Conservation (phyloP, 768 basidiomycete genomes). For the Galerina sulciceps region DNA sequence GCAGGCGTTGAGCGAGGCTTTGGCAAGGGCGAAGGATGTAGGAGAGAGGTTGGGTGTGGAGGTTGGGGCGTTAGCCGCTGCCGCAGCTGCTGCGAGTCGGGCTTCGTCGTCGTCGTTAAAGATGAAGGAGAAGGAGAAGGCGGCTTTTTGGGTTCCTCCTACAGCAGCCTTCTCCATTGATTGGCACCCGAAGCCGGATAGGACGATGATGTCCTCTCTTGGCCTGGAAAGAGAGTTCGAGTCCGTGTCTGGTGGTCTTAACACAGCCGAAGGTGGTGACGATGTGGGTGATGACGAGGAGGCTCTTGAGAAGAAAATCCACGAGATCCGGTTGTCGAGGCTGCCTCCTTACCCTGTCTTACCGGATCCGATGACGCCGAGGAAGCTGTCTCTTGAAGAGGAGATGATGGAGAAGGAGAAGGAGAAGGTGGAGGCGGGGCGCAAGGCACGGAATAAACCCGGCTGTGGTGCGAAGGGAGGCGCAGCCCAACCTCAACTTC, state of each 20-base stretch:
- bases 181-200: constrained; percentile 20
- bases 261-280: not conserved
- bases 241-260: not conserved
- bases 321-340: constrained; percentile 27
- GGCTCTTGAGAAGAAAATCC: constrained; percentile 28
- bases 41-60: not conserved
- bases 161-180: not conserved
- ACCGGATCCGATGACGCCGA: constrained; percentile 18
- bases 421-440: too few relatives aligned
- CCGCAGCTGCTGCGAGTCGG: not conserved
- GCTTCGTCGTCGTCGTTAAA: too few relatives aligned
- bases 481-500: too few relatives aligned
- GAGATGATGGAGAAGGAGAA: not conserved
- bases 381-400: not conserved
- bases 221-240: constrained; percentile 13
- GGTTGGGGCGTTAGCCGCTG: not conserved
- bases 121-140: too few relatives aligned
- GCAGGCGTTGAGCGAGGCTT: constrained; percentile 26
- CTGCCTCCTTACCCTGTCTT: constrained; percentile 32
- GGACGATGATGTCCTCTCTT: constrained; percentile 23
- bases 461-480: too few relatives aligned
- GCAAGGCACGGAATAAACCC: too few relatives aligned
- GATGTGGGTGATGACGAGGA: constrained; percentile 7
- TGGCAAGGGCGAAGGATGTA: constrained; percentile 16
- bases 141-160: not conserved